Percentiles rank a stretch among this genome's conserved stretches.
Evolutionary conservation across 1,284 basidiomycete genomes (phyloP).

Genomic region (Apiotrichum laibachii): DNA sequence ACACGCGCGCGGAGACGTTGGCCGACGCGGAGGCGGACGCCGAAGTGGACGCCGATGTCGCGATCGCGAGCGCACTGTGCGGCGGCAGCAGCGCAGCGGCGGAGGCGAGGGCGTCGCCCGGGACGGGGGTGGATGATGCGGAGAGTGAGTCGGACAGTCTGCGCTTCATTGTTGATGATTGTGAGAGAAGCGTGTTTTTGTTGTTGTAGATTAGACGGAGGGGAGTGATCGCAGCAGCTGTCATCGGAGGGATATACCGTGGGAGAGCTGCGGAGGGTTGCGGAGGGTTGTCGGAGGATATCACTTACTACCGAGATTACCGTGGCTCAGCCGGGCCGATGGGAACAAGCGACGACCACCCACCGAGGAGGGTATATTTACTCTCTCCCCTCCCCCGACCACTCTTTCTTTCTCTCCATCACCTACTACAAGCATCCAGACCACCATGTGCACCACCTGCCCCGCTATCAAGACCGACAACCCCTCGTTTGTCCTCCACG

Average conservation of each 20-base stretch:
- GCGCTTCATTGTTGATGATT: constrained; percentile 3
- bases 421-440: no score
- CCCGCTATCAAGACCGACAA: constrained; percentile 38
- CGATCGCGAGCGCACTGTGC: no score
- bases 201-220: background rate
- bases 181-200: background rate
- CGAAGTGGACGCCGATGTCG: background rate
- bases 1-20: background rate
- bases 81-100: constrained; percentile 16
- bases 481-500: constrained; percentile 49
- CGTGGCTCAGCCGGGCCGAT: no score
- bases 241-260: no score
- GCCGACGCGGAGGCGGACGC: background rate
- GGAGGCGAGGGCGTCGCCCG: constrained; percentile 6
- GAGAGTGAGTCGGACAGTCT: background rate
- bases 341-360: background rate
- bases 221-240: no score
- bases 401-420: background rate
- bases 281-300: no score
- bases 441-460: background rate
- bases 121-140: constrained; percentile 2
- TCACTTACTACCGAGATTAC: no score
- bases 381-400: background rate
- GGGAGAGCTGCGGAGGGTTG: no score
- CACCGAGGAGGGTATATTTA: background rate